Evolutionary conservation across 495 filamentous ascomycete genomes (phyloP), one percentile per base, ranked within the genome.

Genomic region (Penicillium angulare): DNA sequence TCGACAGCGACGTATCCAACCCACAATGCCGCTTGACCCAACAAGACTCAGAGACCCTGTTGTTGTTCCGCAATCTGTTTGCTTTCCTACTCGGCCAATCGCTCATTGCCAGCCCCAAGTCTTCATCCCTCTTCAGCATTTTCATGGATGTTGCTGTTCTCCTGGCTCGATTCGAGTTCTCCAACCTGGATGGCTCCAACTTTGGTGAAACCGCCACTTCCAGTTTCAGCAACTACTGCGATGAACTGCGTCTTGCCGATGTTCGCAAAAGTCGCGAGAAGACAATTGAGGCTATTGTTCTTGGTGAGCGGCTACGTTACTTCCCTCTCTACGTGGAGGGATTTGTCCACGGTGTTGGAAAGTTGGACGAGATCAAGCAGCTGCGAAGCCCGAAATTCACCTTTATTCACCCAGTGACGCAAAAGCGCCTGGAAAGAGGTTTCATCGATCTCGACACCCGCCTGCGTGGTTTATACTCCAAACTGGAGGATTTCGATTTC

Each of bases 281-380:
- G 73, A 96, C 90, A 2, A 79, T 97, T 34, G 91, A 98, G 66
- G 89, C 85, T 1, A 79, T 98, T 34, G 78, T 97, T 18, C 71
- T 98, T 33, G 91, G 88, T 26, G 93, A 98, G 71, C 76, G 81
- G 10, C 87, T 97, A 81, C 83, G 83, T 29, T 95, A 83, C 41
- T 85, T 83, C 64, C 77, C 81, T 13, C 79, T 98, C 9, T 98
- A 93, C 60, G 86, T 88, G 50, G 91, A 97, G 61, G 91, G 86
- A 5, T 98, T 96, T 58, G 78, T 91, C 7, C 93, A 98, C 66
- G 89, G 85, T n/a, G 90, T 89, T 12, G 93, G 93, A 21, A 93
- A 93, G 65, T 87, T 91, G 59, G 84, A 89, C 7, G 82, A 84
- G 32, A 71, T 97, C 33, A 75, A 82, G 35, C 77, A 82, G 18